These are phyloP conservation scores for Coemansia sp. DNA, from an alignment of 192 early-diverging fungal species.

Conservation along the genomic window DNA sequence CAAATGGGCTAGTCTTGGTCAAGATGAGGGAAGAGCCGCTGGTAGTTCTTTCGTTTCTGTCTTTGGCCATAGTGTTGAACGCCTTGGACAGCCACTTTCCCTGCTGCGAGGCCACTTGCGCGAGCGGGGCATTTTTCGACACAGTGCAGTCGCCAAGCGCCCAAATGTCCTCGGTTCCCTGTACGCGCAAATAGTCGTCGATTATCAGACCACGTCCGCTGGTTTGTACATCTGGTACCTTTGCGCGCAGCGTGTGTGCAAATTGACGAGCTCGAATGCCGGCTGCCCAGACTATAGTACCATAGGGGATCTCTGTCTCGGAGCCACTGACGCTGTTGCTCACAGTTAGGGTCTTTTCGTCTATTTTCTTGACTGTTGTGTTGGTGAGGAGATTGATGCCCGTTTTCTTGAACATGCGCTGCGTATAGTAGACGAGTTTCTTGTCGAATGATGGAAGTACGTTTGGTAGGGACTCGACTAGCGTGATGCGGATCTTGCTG, in stretches of 20 bases:
- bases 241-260: slow-evolving; percentile 57
- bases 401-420: slow-evolving; percentile 70
- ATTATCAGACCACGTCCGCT: slow-evolving; percentile 65
- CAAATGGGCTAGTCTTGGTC: slow-evolving; percentile 57
- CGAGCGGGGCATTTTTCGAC: slow-evolving; percentile 74
- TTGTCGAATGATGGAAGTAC: slow-evolving; percentile 79
- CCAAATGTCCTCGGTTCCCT: slow-evolving; percentile 67
- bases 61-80: slow-evolving; percentile 66
- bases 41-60: neutral
- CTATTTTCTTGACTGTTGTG: slow-evolving; percentile 64
- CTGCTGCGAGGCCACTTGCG: slow-evolving; percentile 90
- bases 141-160: slow-evolving; percentile 91
- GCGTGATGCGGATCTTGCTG: slow-evolving; percentile 62
- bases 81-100: slow-evolving; percentile 81
- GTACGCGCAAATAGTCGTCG: slow-evolving; percentile 68
- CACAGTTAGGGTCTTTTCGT: slow-evolving; percentile 57
- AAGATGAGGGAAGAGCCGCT: slow-evolving; percentile 30
- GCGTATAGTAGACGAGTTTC: slow-evolving; percentile 73
- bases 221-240: slow-evolving; percentile 49
- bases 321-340: slow-evolving; percentile 39
- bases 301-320: slow-evolving; percentile 60
- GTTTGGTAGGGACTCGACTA: slow-evolving; percentile 80
- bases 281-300: slow-evolving; percentile 75
- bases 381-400: slow-evolving; percentile 76
- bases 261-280: slow-evolving; percentile 69